These are phyloP conservation scores for Paecilomyces sp. DNA, from an alignment of 2,329 filamentous ascomycete genomes.

Conservation along the genomic window DNA sequence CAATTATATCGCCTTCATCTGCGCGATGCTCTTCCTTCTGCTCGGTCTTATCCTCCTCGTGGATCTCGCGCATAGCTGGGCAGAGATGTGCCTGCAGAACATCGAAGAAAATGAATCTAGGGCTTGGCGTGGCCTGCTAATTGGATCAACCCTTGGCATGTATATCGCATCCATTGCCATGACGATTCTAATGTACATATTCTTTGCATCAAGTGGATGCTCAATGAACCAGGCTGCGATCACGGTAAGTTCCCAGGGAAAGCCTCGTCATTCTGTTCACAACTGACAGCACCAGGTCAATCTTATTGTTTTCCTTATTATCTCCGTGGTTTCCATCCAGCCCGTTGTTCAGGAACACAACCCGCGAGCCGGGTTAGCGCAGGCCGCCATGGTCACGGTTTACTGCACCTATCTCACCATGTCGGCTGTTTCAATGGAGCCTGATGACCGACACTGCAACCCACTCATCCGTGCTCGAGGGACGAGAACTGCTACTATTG, in stretches of 20 bases:
- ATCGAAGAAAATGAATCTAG: slow-evolving; percentile 84
- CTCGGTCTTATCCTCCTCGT: slow-evolving; percentile 88
- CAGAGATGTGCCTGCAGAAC: slow-evolving; percentile 88
- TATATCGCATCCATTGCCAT: slow-evolving; percentile 84
- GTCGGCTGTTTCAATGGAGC: slow-evolving; percentile 98
- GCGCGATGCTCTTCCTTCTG: slow-evolving; percentile 88
- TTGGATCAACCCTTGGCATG: slow-evolving; percentile 91
- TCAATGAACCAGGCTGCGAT: slow-evolving; percentile 97
- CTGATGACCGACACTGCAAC: slow-evolving; percentile 90
- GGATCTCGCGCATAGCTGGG: slow-evolving; percentile 93
- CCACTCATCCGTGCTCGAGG: slow-evolving; percentile 77
- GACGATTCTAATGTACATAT: slow-evolving; percentile 95
- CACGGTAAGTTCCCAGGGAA: slow-evolving; percentile 45
- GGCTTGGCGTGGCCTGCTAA: slow-evolving; percentile 76
- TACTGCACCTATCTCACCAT: slow-evolving; percentile 99
- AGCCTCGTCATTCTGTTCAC: not conserved
- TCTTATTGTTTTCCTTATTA: slow-evolving; percentile 69
- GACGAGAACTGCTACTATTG: slow-evolving; percentile 80
- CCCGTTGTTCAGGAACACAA: slow-evolving; percentile 87
- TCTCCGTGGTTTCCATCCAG: slow-evolving; percentile 82
- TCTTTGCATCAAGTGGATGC: slow-evolving; percentile 77
- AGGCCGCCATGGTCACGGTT: slow-evolving; percentile 91
- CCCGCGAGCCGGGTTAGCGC: slow-evolving; percentile 87
- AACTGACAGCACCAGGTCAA: slow-evolving; percentile 55
- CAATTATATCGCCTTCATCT: slow-evolving; percentile 81